These are phyloP conservation scores for Delonix regia DNA, from an alignment of 306 rosid genomes.

Conservation along the genomic window DNA sequence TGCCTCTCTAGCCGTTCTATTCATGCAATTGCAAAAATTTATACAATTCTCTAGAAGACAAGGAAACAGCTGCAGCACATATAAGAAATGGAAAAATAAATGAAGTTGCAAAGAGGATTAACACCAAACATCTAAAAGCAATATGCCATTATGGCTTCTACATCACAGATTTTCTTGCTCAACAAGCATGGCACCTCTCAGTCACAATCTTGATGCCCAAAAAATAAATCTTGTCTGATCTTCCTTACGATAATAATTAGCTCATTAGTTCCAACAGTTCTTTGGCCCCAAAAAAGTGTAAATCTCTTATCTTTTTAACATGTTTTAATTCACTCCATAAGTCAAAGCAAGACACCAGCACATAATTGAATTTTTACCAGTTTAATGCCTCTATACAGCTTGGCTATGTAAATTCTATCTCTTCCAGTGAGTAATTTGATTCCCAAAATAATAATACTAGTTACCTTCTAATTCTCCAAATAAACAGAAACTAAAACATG, in stretches of 20 bases:
- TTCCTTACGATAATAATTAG: neutral
- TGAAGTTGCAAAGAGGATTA: neutral
- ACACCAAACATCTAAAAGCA: constrained; percentile 1
- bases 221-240: neutral
- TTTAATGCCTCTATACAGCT: neutral
- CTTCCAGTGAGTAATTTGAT: neutral
- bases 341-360: neutral
- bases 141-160: neutral
- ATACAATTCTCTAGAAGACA: neutral
- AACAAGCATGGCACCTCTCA: neutral
- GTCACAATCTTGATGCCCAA: neutral
- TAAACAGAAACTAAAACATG: neutral
- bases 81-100: neutral
- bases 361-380: neutral
- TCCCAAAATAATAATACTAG: constrained; percentile 3
- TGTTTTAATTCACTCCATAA: neutral
- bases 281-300: neutral
- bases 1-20: neutral
- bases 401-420: constrained; percentile 11
- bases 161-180: neutral
- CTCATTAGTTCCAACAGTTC: neutral
- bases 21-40: neutral
- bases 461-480: neutral
- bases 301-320: neutral
- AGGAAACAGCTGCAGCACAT: neutral